phyloP scores from a whole-genome alignment of 1,284 basidiomycete genomes.

The Naganishia sp. region DNA sequence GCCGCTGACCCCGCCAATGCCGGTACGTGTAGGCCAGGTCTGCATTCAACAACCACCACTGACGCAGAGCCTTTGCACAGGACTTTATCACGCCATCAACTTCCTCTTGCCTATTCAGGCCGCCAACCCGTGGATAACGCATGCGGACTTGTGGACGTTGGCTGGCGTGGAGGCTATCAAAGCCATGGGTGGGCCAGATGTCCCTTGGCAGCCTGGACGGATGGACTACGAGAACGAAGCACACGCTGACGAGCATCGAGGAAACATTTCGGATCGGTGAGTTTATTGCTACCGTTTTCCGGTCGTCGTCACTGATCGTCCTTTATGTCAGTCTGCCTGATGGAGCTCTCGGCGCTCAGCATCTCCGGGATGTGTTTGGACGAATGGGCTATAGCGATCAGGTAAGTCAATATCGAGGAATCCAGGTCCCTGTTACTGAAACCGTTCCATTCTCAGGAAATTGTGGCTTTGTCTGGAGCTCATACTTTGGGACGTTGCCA shows the following conservation, averaged over 20 bases:
- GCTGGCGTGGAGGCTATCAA: constrained; percentile 58
- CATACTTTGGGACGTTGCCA: constrained; percentile 60
- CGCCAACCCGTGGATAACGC: constrained; percentile 59
- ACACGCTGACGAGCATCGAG: constrained; percentile 51
- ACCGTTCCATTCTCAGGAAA: constrained; percentile 54
- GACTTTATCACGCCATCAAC: constrained; percentile 58
- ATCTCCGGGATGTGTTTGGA: constrained; percentile 58
- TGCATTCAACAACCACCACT: no score
- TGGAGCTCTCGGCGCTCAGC: constrained; percentile 56
- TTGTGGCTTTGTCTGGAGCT: constrained; percentile 60
- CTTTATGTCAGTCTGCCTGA: constrained; percentile 53
- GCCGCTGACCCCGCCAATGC: constrained; percentile 53
- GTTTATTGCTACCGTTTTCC: constrained; percentile 1
- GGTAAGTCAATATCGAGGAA: constrained; percentile 3
- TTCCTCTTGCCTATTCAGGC: constrained; percentile 58
- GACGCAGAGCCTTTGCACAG: constrained; percentile 37
- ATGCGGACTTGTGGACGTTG: constrained; percentile 57
- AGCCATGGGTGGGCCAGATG: constrained; percentile 57
- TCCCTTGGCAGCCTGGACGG: constrained; percentile 58
- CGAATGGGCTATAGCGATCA: constrained; percentile 59
- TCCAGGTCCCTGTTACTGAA: not conserved
- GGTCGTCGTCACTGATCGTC: not conserved
- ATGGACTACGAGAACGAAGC: constrained; percentile 55
- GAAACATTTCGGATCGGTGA: constrained; percentile 50
- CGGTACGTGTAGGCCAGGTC: constrained; percentile 2